A percentile compares a stretch with the other conserved stretches of the same genome.
Conservation (phyloP, 208 protist species). For the Borovskyia barvae region DNA sequence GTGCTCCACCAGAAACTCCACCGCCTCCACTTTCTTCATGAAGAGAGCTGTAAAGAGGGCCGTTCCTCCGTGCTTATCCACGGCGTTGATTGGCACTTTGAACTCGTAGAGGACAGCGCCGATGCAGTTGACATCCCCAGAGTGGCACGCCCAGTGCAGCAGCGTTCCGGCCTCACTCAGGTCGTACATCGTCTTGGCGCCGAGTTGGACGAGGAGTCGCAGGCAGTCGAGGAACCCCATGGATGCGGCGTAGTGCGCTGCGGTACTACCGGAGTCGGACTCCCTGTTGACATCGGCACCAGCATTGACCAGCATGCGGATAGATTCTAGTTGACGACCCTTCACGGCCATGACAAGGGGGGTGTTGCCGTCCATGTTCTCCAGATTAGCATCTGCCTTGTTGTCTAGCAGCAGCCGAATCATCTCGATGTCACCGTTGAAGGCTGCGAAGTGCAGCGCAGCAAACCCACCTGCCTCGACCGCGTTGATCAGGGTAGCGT, state of each 20-base stretch:
- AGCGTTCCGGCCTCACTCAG: constrained; percentile 67
- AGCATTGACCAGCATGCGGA: constrained; percentile 55
- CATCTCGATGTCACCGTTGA: constrained; percentile 78
- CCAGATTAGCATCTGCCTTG: constrained; percentile 52
- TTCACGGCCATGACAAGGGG: constrained; percentile 85
- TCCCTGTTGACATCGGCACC: constrained; percentile 71
- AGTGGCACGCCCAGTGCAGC: constrained; percentile 89
- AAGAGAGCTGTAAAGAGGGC: constrained; percentile 85
- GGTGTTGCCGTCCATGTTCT: constrained; percentile 87
- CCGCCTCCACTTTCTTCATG: constrained; percentile 72
- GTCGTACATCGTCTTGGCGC: constrained; percentile 43
- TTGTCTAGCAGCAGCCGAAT: constrained; percentile 61
- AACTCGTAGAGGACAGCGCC: constrained; percentile 81
- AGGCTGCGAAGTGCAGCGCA: constrained; percentile 89
- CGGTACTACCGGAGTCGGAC: constrained; percentile 57
- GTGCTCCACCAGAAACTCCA: constrained; percentile 88
- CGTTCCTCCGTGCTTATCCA: constrained; percentile 80
- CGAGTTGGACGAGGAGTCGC: constrained; percentile 56
- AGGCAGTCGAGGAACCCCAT: constrained; percentile 77
- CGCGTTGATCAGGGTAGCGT: constrained; percentile 54
- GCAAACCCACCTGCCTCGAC: constrained; percentile 80
- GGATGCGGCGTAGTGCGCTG: constrained; percentile 76
- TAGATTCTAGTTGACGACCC: constrained; percentile 53
- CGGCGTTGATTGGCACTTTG: constrained; percentile 63
- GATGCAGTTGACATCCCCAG: constrained; percentile 66